Base-by-base conservation (phyloP, 2,329 filamentous ascomycete genomes). In the Exophiala aquamarina region DNA sequence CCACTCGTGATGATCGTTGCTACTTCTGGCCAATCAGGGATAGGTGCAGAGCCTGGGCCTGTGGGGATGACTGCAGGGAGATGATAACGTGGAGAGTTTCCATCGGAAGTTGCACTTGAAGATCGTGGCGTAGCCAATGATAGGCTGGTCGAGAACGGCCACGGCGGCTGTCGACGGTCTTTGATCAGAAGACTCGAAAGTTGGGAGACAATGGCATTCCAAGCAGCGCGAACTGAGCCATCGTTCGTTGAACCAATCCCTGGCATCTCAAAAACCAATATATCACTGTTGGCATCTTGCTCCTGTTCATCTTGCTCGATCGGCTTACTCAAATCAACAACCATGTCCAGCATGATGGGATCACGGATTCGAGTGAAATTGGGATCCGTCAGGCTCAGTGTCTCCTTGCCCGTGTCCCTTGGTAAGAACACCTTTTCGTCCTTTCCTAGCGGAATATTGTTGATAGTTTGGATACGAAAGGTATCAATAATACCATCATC, bases 351-450 rank as follows among this genome's bases (percentile, higher is more conserved):
- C 53, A 84, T 78, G 46, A 86, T 76, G 3, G 80, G 68, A 60
- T 95, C 88, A 37, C 87, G 81, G 19, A 91, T 75, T 20, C 88
- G 80, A 8, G 84, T 87, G 65, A 96, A 96, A 47, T 91, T 84
- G 11, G 90, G 87, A 66, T 96, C 92, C 17, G 82, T 80, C 4
- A 70, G 69, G 60, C 72, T 71, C 26, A 76, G 59, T 28, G 90
- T 79, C 55, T 87, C 84, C 47, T 86, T 82, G 20, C 89, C 82
- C 19, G 92, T 79, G 48, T 89, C 83, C 18, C 86, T 82, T 37
- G 86, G 78, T 54, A 97, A 79, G 63, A 88, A 87, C 15, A 96
- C 82, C 55, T 85, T 87, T 67, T 97, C 92, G 62, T 97, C 89
- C 38, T 87, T 84, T 3, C 92, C 92, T 3, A 98, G 74, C 1